Evolutionary conservation across 1,284 basidiomycete genomes (phyloP), one percentile per base, ranked within the genome.

Genomic region (Moesziomyces globuligerus): DNA sequence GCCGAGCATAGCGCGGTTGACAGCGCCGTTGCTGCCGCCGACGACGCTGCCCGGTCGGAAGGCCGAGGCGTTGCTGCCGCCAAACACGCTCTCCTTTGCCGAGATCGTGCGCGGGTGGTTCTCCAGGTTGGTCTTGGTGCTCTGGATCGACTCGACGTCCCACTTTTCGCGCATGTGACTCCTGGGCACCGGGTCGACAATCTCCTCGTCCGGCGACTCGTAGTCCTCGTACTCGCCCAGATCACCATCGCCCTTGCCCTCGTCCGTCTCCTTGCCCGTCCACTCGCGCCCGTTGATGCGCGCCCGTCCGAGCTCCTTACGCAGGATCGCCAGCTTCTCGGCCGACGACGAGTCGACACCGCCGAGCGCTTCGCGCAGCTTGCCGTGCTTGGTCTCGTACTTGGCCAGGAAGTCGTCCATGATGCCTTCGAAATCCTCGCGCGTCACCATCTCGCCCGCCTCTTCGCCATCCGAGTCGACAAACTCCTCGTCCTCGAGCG

Each of bases 391-490:
- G n/a, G 92, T 85, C 81, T 98, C 95, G 79, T 92, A 97, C 75
- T 92, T 91, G 49, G 91, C 89, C 57, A 98, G 85, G 83, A 98
- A 98, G 77, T 97, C 93, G 82, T 95, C 90, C 86, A 98, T 89
- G 86, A 98, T 93, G 0, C 86, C 85, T 47, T 92, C 89, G 81
- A 98, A 95, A 83, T 98, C 95, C 71, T 91, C 90, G 89, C 85
- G 84, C 15, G 87, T 87, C 37, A 90, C 86, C 48, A 89, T 85
- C 60, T 87, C 86, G 4, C 90, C 91, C 36, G 92, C 85, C 72
- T 88, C 88, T 51, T 85, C 85, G 37, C 67, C 67, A 40, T 70
- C 67, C 40, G 55, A 59, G 34, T 70, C 67, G 29, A 64, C 60
- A 43, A 64, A 70, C 61, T 91, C 84, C 56, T 87, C 84, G 32